Conservation (phyloP, 495 filamentous ascomycete genomes). For the Penicillium diatomitis region DNA sequence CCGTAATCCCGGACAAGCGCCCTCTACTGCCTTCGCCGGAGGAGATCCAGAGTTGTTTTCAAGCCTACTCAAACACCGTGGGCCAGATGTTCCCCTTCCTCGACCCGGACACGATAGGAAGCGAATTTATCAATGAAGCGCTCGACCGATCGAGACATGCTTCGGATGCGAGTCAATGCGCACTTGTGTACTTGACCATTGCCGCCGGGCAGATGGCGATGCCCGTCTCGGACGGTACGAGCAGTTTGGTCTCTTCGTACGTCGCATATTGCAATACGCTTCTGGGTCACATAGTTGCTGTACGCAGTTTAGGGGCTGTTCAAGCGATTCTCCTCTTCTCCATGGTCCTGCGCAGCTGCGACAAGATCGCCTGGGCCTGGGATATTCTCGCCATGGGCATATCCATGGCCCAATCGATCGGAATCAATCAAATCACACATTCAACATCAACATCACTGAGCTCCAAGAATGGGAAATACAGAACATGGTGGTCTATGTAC, state of each 20-base stretch:
- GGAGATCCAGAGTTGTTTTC: background rate
- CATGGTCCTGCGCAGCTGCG: constrained; percentile 6
- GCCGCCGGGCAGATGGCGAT: background rate
- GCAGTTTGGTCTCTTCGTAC: constrained; percentile 1
- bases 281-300: constrained; percentile 3
- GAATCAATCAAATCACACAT: background rate
- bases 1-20: background rate
- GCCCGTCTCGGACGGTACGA: background rate
- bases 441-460: background rate
- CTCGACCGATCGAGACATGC: background rate
- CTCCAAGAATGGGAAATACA: background rate
- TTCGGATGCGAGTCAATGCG: background rate
- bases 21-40: background rate
- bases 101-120: background rate
- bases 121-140: background rate
- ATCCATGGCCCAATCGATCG: constrained; percentile 8
- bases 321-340: constrained; percentile 5
- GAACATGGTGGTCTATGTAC: constrained; percentile 7
- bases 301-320: background rate
- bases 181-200: constrained; percentile 1
- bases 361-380: constrained; percentile 8
- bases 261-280: constrained; percentile 7
- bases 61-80: background rate
- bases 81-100: constrained; percentile 2
- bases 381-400: constrained; percentile 7